A percentile compares a stretch with the other conserved stretches of the same genome.
phyloP scores from a whole-genome alignment of 352 stramenopile species.

The Globisporangium irregulare region DNA sequence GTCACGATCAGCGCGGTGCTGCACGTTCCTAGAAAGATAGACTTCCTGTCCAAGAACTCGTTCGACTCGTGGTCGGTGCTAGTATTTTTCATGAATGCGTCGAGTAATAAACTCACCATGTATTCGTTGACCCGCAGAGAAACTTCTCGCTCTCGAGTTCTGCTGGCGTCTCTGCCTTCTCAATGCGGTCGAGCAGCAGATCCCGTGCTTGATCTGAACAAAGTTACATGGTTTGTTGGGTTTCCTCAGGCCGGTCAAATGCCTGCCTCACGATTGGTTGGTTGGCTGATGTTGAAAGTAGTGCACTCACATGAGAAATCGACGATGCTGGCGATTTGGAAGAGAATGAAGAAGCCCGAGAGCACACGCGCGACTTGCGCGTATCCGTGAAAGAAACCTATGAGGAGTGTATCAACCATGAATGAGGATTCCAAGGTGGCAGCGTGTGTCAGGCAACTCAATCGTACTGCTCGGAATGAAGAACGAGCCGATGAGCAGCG shows the following conservation, averaged over 20 bases:
- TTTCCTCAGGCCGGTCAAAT: neutral
- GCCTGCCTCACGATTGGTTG: too few species aligned
- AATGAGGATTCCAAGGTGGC: neutral
- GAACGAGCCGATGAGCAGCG: slow-evolving; percentile 62
- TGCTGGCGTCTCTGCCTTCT: slow-evolving; percentile 20
- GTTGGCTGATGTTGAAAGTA: too few species aligned
- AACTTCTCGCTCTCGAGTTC: neutral
- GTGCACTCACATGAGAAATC: slow-evolving; percentile 53
- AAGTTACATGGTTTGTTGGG: neutral
- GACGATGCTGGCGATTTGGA: slow-evolving; percentile 79
- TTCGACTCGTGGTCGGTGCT: neutral
- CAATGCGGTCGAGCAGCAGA: slow-evolving; percentile 48
- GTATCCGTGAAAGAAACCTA: slow-evolving; percentile 71
- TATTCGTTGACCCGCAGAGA: neutral
- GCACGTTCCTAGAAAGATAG: slow-evolving; percentile 63
- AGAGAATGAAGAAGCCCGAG: slow-evolving; percentile 73
- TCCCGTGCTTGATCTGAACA: slow-evolving; percentile 62
- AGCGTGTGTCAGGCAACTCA: too few species aligned
- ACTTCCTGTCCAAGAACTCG: slow-evolving; percentile 23
- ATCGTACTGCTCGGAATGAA: slow-evolving; percentile 64
- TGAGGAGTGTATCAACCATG: neutral
- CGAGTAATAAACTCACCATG: neutral
- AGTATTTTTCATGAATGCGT: too few species aligned
- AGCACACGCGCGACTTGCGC: slow-evolving; percentile 47
- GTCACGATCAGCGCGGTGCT: slow-evolving; percentile 57